Base-by-base conservation (phyloP, 768 basidiomycete species). In the Agaricus bisporus region DNA sequence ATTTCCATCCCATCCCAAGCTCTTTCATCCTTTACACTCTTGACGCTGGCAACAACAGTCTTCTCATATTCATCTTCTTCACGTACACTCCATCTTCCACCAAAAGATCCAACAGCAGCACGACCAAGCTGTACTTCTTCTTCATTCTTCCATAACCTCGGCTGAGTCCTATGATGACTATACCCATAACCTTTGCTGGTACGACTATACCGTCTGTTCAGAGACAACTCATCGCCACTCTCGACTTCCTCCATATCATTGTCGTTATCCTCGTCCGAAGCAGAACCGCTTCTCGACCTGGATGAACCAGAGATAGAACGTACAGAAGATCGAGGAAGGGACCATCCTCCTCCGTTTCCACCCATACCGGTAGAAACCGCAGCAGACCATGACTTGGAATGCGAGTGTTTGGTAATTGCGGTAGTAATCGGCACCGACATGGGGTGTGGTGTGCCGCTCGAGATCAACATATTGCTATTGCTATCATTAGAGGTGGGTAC, bases 311-410 rank as follows among this genome's bases (percentile, higher is more conserved):
- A 74, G 29, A 66, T 66, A 9, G 73, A 77, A 55, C 76, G 70
- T 45, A 82, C 55, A 1, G 80, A 81, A 22, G 81, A 82, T 32
- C 74, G 72, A 20, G 79, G 80, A 41, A 80, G 70, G 12, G 78
- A 79, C 80, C 81, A 82, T 20, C 72, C 78, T 48, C 28, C 69
- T 20, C 63, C 58, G 9, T 56, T 63, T 41, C 50, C 48, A 41
- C 60, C 58, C 11, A 53, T 60, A 28, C 50, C 57, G 14, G 59
- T 56, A n/a, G 70, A 63, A n/a, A 46, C 7, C 5, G 44, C 26
- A 29, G 26, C 25, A 29, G 11, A 18, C 26, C 25, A 28, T 46
- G 44, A 29, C 12, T 26, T 56, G n/a, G 70, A 63, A 14, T 66
- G 69, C 51, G 54, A 46, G 46, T 46, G 55, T 36, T 58, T 32